Evolutionary conservation across 495 filamentous ascomycete genomes (phyloP), one percentile per base, ranked within the genome.

Genomic region (Bacidia gigantensis): DNA sequence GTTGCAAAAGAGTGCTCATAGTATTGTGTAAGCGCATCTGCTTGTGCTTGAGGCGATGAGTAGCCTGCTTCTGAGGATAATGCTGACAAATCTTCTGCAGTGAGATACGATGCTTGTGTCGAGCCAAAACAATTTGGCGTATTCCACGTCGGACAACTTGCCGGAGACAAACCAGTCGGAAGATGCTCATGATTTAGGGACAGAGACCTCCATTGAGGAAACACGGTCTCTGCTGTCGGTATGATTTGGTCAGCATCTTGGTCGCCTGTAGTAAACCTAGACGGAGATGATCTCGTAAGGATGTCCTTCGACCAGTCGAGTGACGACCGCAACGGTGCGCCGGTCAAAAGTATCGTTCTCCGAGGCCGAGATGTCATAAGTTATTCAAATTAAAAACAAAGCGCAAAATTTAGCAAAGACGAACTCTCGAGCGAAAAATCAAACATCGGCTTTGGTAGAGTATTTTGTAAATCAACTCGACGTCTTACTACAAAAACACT

Each of bases 1-100:
- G 81, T 59, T 5, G 76, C 75, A 29, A 87, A 72, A 0, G 85
- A 88, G 60, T 85, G 80, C 54, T 87, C 76, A 60, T 86, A 85
- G 59, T 87, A 87, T 53, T 80, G 74, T 3, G 79, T 73, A 11
- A 77, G 63, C 3, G 64, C 51, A 3, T 73, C 67, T 49, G 72
- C 70, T 9, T 69, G 62, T 0, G 18, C 26, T 12, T 50, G 25
- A 32, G 47, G 38, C 26, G 47, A 18, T 14, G 12, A 46, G 24
- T 26, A 26, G 50, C 11, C 29, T 35, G 14, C 29, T 35, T 17
- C 29, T 3, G 40, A 18, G 10, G 57, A 53, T 22, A 45, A 3
- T 12, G 35, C 46, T 3, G 57, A 58, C 3, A 58, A 17, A 11
- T 58, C 42, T 14, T 23, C 44, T 1, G 52, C 44, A 1, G 60